Evolutionary conservation across 1,284 basidiomycete genomes (phyloP).

Genomic region (Agaricales sp.): DNA sequence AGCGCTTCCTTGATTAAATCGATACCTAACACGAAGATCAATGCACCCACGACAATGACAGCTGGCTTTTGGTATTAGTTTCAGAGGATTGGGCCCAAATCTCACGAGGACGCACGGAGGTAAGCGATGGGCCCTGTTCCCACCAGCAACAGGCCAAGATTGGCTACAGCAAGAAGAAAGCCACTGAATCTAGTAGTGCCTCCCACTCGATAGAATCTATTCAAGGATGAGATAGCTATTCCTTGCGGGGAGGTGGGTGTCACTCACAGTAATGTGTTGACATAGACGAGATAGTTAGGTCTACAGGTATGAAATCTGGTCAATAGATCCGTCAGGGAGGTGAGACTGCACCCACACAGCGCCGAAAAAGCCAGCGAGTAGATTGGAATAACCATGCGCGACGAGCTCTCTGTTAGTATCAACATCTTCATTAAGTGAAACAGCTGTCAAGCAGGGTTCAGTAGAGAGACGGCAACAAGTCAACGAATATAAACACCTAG

Average conservation of each 20-base stretch:
- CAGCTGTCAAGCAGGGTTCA: conserved; percentile 34
- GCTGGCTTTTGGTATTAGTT: conserved; percentile 42
- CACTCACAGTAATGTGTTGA: conserved; percentile 77
- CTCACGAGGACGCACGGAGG: conserved; percentile 59
- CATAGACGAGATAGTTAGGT: conserved; percentile 80
- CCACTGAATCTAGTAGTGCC: conserved; percentile 81
- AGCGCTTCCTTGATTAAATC: conserved; percentile 93
- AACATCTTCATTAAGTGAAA: conserved; percentile 88
- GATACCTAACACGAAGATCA: conserved; percentile 93
- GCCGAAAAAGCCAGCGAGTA: conserved; percentile 73
- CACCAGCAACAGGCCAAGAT: conserved; percentile 63
- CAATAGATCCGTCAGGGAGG: conserved; percentile 4
- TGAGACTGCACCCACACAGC: conserved; percentile 50
- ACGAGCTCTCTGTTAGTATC: conserved; percentile 91
- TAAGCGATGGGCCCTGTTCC: conserved; percentile 84
- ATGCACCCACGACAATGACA: conserved; percentile 81
- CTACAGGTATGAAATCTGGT: conserved; percentile 22
- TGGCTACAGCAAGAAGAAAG: conserved; percentile 77
- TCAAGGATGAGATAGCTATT: too few species aligned
- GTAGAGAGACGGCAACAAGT: conserved; percentile 1
- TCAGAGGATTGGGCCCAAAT: background rate
- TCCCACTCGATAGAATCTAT: conserved; percentile 88
- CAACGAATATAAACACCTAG: conserved; percentile 40
- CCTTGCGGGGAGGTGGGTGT: background rate
- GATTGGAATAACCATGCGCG: conserved; percentile 88